Conservation (phyloP, 306 rosid species). For the Medicago lupulina region DNA sequence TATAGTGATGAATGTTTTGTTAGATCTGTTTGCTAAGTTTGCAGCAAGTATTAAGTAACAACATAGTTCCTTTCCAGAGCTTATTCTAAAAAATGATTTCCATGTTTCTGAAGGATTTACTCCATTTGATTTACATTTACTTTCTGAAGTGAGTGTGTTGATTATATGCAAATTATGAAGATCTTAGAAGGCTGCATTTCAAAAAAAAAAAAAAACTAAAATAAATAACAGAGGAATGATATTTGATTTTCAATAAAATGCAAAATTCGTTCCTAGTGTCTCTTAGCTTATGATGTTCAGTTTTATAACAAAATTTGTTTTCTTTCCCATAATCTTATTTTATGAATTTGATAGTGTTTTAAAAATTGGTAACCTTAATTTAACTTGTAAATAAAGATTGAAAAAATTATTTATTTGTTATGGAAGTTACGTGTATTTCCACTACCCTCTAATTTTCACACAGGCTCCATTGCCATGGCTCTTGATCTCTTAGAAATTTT, state of each 20-base stretch:
- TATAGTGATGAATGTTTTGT: constrained; percentile 22
- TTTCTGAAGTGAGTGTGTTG: not conserved
- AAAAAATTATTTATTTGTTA: not conserved
- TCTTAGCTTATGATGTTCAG: not conserved
- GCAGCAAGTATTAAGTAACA: not conserved
- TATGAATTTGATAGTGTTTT: not conserved
- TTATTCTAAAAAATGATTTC: not conserved
- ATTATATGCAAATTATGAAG: not conserved
- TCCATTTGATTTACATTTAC: not conserved
- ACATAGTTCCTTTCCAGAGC: not conserved
- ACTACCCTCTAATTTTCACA: not conserved
- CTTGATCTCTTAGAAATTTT: not conserved
- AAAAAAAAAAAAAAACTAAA: too few relatives aligned
- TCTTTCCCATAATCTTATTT: not conserved
- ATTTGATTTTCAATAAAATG: too few relatives aligned
- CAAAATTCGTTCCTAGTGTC: not conserved
- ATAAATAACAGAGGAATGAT: too few relatives aligned
- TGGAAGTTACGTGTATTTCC: not conserved
- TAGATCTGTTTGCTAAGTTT: constrained; percentile 19
- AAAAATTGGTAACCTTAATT: not conserved
- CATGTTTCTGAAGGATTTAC: not conserved
- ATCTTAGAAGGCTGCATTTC: not conserved
- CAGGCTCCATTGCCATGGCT: not conserved
- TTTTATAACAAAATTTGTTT: constrained; percentile 1
- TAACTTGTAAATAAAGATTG: not conserved